These are phyloP conservation scores for Trichoderma afroharzianum DNA, from an alignment of 2,329 filamentous ascomycete genomes.

Conservation along the genomic window DNA sequence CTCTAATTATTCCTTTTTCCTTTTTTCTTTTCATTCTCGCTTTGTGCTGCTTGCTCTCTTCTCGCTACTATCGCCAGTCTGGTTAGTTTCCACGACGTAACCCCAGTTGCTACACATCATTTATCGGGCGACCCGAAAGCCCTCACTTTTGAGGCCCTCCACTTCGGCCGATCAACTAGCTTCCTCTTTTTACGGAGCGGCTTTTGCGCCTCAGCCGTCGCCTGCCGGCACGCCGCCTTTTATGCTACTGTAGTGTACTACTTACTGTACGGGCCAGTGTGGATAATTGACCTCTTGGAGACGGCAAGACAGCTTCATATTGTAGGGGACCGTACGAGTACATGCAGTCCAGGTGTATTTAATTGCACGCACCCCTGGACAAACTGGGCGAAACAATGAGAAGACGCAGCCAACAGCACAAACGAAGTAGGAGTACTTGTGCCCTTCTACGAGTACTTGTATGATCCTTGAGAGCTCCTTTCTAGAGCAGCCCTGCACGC, in stretches of 20 bases:
- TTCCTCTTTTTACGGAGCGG: not conserved
- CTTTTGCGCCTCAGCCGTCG: not conserved
- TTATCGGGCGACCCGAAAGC: not conserved
- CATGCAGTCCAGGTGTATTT: not conserved
- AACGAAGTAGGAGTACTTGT: not conserved
- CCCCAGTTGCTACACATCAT: not conserved
- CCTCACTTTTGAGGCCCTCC: constrained; percentile 7
- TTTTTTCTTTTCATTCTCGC: not conserved
- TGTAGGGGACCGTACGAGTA: not conserved
- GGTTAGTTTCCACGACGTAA: not conserved
- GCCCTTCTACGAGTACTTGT: not conserved
- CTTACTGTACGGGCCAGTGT: not conserved
- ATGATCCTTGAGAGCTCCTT: not conserved
- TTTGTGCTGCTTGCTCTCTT: not conserved
- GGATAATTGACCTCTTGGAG: not conserved
- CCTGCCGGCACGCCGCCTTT: not conserved
- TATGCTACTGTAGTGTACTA: not conserved
- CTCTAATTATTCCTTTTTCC: not conserved
- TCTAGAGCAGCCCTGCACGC: not conserved
- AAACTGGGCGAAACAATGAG: not conserved
- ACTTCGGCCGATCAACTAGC: not conserved
- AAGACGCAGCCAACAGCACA: not conserved
- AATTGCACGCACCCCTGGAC: not conserved
- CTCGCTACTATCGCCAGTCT: not conserved
- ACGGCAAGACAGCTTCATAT: not conserved